Base-by-base conservation (phyloP, 164 flowering plant genomes). In the Annona squamosa region DNA sequence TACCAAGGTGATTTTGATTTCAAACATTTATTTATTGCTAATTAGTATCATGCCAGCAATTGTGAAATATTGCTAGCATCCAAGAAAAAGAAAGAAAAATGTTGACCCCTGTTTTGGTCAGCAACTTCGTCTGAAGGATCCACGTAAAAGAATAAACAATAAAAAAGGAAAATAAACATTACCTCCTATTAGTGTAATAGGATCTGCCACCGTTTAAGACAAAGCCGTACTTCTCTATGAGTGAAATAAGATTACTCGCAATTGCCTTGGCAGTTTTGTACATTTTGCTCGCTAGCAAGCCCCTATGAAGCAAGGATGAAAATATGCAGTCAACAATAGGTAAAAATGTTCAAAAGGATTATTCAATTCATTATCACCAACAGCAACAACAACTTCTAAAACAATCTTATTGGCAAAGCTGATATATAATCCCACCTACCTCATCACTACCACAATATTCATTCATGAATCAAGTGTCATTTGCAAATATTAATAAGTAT, bases 181-280 rank as follows among this genome's bases (percentile, higher is more conserved):
- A 87, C 98, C 97, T 96, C 56, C 98, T 84, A 61, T 93, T 96
- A 9, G 87, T 96, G 81, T 91, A 96, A 77, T 96, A 96, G 41
- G 81, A 77, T 76, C 97, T 85, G 5, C 98, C 93, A 63, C 98
- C 97, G 77, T 96, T 95, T 7, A 87, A 86, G 56, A 90, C 93
- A 80, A 73, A 78, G 43, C 98, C 98, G 78, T 85, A 91, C 73
- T 81, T 72, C 64, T 92, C 88, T 1, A 93, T 63, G 9, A 91
- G 79, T 57, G 75, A 90, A 72, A 96, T 75, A 57, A 96, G 94
- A 80, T 93, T 96, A 47, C 65, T 69, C 48, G 87, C 97, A 76
- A 96, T 89, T 69, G 84, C 82, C 81, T 89, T 96, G 47, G 99
- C 98, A 17, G 94, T 91, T 26, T 87, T 83, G 70, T 88, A 78